Conservation (phyloP, 176 grass and related monocot genomes). For the Urochloa ruziziensis region DNA sequence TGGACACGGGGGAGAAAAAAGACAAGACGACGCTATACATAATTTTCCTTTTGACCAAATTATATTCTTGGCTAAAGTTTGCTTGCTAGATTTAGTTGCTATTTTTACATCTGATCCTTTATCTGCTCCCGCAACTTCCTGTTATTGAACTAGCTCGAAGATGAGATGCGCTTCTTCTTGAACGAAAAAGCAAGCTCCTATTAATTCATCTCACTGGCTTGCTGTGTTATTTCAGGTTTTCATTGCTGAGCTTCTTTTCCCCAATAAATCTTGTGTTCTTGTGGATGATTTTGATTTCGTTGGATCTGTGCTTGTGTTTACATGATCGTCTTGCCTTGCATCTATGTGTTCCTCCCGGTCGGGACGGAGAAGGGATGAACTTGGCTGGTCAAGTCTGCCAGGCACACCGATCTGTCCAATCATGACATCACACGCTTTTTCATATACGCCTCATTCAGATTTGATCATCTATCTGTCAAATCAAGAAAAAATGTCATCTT, state of each 20-base stretch:
- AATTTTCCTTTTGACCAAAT: neutral
- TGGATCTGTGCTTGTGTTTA: conserved; percentile 13
- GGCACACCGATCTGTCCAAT: conserved; percentile 20
- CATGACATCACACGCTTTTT: neutral
- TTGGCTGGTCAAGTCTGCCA: neutral
- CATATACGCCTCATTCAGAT: neutral
- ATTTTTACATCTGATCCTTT: conserved; percentile 9
- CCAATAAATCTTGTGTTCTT: neutral
- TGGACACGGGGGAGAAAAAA: neutral
- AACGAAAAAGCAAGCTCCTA: neutral
- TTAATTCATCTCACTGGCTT: neutral
- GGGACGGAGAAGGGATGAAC: neutral
- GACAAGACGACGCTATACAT: too few species aligned
- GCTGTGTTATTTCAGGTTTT: neutral
- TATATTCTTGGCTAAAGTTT: neutral
- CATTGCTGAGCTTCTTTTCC: neutral
- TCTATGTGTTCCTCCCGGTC: neutral
- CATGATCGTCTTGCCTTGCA: neutral
- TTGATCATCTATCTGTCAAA: conserved; percentile 14
- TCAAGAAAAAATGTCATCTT: neutral
- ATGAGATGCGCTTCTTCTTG: neutral
- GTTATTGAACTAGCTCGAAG: neutral
- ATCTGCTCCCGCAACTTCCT: neutral
- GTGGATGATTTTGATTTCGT: conserved; percentile 15
- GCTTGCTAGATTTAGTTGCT: conserved; percentile 14